Evolutionary conservation across 148 eudicot species (phyloP).

Genomic region (Agrostemma githago): DNA sequence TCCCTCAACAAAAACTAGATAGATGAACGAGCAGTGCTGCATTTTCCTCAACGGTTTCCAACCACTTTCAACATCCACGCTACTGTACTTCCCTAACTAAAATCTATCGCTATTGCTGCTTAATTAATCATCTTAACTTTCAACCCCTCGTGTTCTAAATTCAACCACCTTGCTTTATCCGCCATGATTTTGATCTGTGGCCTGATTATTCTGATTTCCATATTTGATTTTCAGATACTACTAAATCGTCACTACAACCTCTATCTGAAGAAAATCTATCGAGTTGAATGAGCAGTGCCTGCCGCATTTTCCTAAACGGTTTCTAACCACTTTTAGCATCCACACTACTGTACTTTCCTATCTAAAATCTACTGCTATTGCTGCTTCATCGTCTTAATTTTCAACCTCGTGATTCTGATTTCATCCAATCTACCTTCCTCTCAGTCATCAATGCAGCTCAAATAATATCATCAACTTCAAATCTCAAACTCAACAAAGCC

Average conservation of each 20-base stretch:
- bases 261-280: too few relatives aligned
- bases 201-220: too few relatives aligned
- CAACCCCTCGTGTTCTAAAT: too few relatives aligned
- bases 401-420: background rate
- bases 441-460: background rate
- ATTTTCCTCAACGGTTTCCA: too few relatives aligned
- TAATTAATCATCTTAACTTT: too few relatives aligned
- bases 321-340: background rate
- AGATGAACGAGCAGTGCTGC: background rate
- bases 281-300: background rate
- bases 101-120: background rate
- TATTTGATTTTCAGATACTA: too few relatives aligned
- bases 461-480: background rate
- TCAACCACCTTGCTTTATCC: too few relatives aligned
- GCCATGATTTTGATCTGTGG: too few relatives aligned
- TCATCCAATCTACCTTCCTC: background rate
- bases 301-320: background rate
- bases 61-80: background rate
- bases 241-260: too few relatives aligned
- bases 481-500: background rate
- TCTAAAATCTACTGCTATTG: background rate
- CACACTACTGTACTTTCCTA: background rate
- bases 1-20: background rate
- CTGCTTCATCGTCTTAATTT: background rate
- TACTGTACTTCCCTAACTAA: background rate